Conservation (phyloP, 164 flowering plant genomes). For the Platanus orientalis region DNA sequence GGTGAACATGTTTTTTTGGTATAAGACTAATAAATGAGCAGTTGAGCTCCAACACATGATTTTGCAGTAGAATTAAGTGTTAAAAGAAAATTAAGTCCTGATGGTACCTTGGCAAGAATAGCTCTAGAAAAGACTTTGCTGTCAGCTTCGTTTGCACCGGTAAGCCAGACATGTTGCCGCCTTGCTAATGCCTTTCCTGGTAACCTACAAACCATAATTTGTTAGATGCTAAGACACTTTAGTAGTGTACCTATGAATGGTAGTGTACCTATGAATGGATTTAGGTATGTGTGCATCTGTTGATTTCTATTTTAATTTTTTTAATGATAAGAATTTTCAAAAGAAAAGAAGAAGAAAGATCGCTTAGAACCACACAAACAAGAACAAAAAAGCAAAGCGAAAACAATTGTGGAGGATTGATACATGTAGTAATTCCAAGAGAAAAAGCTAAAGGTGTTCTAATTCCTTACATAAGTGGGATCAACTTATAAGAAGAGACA, state of each 20-base stretch:
- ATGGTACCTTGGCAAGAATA: constrained; percentile 98
- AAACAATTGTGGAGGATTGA: not conserved
- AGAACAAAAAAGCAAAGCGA: no score
- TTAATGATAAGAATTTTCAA: no score
- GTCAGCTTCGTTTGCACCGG: constrained; percentile 76
- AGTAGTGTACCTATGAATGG: not conserved
- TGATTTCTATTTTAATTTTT: no score
- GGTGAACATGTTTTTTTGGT: no score
- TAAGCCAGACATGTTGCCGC: constrained; percentile 83
- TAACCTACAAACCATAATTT: constrained; percentile 35
- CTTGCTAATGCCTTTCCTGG: constrained; percentile 83
- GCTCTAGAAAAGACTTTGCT: constrained; percentile 89
- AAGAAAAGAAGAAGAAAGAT: no score
- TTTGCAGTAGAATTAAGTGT: no score
- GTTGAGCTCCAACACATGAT: no score
- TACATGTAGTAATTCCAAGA: not conserved
- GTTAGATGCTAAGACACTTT: not conserved
- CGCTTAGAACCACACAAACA: no score
- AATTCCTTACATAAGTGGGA: not conserved
- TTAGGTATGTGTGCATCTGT: not conserved
- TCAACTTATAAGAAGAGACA: not conserved
- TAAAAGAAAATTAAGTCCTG: no score
- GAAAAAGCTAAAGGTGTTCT: no score
- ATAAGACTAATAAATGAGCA: no score
- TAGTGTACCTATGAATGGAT: not conserved